Percentiles rank a stretch among this genome's conserved stretches.
These are phyloP conservation scores for Lichtheimia corymbifera DNA, from an alignment of 371 early-diverging fungal species.

Conservation along the genomic window DNA sequence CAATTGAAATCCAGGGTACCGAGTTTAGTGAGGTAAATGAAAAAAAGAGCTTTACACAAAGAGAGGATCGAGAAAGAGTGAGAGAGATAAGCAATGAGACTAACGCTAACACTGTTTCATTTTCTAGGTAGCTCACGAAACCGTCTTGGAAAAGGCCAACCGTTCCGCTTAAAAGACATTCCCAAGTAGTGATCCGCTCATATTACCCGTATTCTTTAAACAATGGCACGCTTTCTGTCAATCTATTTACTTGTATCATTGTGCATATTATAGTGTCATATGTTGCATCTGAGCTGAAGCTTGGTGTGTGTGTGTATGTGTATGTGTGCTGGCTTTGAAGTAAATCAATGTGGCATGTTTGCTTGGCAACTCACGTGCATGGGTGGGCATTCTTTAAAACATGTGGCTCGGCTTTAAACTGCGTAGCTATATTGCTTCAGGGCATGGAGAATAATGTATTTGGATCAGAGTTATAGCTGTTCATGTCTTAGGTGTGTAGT, in stretches of 20 bases:
- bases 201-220: not conserved
- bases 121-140: conserved; percentile 70
- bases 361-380: no score
- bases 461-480: no score
- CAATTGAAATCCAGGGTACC: conserved; percentile 85
- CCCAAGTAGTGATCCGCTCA: not conserved
- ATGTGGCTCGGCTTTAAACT: no score
- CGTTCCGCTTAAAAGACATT: conserved; percentile 21
- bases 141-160: conserved; percentile 75
- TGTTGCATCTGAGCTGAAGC: no score
- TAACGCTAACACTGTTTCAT: not conserved
- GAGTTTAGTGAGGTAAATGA: conserved; percentile 62
- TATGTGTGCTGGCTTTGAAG: not conserved
- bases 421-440: no score
- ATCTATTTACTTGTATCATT: not conserved
- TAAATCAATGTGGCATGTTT: not conserved
- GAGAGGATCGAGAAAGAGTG: not conserved
- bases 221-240: not conserved
- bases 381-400: no score
- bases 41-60: not conserved
- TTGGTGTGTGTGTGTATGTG: not conserved
- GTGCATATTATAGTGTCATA: not conserved
- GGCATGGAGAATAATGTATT: no score
- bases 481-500: no score
- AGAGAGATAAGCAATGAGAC: not conserved